A percentile compares a stretch with the other conserved stretches of the same genome.
phyloP scores from a whole-genome alignment of 2,329 filamentous ascomycete genomes.

The Ophiocordyceps sinensis region DNA sequence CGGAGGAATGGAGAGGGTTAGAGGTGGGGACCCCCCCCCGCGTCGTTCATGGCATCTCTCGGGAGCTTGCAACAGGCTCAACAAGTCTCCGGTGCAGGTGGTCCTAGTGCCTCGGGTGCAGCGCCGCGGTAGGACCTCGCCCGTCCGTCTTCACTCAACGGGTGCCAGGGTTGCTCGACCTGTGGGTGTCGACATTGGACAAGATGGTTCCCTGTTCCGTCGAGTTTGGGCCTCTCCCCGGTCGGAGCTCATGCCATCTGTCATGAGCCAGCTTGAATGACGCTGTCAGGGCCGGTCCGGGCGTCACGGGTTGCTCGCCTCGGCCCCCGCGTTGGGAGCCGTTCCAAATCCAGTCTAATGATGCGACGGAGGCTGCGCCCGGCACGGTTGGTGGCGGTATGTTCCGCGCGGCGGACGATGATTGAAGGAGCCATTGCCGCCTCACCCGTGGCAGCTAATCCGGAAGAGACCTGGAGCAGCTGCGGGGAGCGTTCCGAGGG shows the following conservation, averaged over 20 bases:
- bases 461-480: background rate
- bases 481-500: slow-evolving; percentile 2
- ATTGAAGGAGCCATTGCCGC: background rate
- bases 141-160: too few species aligned
- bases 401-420: slow-evolving; percentile 1
- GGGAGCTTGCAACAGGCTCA: too few species aligned
- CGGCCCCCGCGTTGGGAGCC: background rate
- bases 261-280: too few species aligned
- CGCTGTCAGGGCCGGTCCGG: too few species aligned
- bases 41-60: too few species aligned
- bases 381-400: slow-evolving; percentile 1
- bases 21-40: too few species aligned
- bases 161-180: too few species aligned
- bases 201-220: background rate
- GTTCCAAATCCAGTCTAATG: background rate
- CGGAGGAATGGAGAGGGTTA: background rate
- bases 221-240: background rate
- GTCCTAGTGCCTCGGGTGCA: too few species aligned
- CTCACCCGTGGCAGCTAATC: slow-evolving; percentile 3
- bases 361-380: slow-evolving; percentile 2
- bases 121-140: too few species aligned
- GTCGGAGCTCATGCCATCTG: background rate
- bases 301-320: too few species aligned
- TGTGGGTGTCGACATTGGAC: background rate
- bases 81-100: too few species aligned